Evolutionary conservation across 345 rosid species (phyloP).

Genomic region (Corchorus olitorius): DNA sequence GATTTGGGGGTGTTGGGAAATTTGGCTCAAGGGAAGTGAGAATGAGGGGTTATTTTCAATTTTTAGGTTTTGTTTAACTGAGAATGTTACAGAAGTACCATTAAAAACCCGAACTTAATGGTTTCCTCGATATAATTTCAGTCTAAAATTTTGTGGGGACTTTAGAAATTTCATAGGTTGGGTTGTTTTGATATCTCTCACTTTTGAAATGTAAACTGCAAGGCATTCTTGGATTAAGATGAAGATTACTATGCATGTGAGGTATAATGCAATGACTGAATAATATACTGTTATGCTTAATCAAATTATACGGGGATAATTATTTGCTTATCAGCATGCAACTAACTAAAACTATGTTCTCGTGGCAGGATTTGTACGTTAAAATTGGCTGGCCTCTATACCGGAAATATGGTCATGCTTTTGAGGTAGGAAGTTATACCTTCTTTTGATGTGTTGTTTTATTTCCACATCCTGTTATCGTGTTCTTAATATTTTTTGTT

Average conservation of each 20-base stretch:
- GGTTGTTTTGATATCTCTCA: background rate
- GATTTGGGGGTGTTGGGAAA: background rate
- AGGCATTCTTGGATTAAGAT: background rate
- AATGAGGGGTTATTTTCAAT: background rate
- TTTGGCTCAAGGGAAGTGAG: background rate
- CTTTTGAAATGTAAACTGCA: background rate
- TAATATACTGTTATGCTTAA: slow-evolving; percentile 6
- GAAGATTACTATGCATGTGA: background rate
- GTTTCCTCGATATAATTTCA: slow-evolving; percentile 5
- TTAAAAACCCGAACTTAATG: background rate
- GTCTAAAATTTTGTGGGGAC: background rate
- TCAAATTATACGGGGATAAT: background rate
- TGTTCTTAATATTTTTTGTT: slow-evolving; percentile 5
- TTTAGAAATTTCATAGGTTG: background rate
- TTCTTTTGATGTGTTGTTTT: background rate
- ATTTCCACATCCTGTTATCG: background rate
- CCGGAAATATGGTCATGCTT: slow-evolving; percentile 91
- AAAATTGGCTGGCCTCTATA: slow-evolving; percentile 94
- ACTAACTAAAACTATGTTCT: slow-evolving; percentile 3
- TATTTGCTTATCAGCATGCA: background rate
- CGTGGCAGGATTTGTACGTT: slow-evolving; percentile 74
- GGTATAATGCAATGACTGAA: background rate
- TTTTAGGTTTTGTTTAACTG: background rate
- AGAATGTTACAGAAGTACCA: background rate
- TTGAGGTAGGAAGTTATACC: slow-evolving; percentile 63